These are phyloP conservation scores for Aegle marmelos DNA, from an alignment of 345 rosid genomes.

Conservation along the genomic window DNA sequence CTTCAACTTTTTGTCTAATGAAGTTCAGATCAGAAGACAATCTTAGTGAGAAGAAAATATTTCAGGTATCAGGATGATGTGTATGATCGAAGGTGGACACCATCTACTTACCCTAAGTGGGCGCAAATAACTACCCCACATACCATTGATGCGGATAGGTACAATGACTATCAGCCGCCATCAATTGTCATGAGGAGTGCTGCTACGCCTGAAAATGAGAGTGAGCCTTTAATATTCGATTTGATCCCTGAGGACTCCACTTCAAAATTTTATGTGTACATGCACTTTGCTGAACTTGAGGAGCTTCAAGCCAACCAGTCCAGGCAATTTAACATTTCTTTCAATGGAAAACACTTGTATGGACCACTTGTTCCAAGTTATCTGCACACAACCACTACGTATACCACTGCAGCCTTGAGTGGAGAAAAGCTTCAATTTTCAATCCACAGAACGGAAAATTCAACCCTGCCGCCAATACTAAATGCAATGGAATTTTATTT, in stretches of 20 bases:
- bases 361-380: slow-evolving; percentile 36
- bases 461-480: slow-evolving; percentile 52
- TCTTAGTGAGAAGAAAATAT: background rate
- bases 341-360: slow-evolving; percentile 29
- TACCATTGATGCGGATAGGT: slow-evolving; percentile 12
- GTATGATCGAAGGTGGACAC: slow-evolving; percentile 29
- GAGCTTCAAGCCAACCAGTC: slow-evolving; percentile 34
- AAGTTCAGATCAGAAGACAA: background rate
- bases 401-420: slow-evolving; percentile 12
- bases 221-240: slow-evolving; percentile 27
- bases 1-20: no score
- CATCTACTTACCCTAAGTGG: background rate
- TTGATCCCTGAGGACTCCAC: slow-evolving; percentile 22
- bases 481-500: slow-evolving; percentile 36
- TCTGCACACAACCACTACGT: slow-evolving; percentile 18
- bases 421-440: slow-evolving; percentile 28
- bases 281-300: slow-evolving; percentile 52
- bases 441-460: slow-evolving; percentile 19
- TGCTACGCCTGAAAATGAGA: slow-evolving; percentile 15
- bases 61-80: slow-evolving; percentile 29
- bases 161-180: slow-evolving; percentile 25
- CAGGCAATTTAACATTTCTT: slow-evolving; percentile 34
- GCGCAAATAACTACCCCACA: background rate
- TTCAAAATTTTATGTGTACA: slow-evolving; percentile 34
- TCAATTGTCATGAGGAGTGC: slow-evolving; percentile 39